Base-by-base conservation (phyloP, 148 eudicot species). In the Amaranthus cruentus region DNA sequence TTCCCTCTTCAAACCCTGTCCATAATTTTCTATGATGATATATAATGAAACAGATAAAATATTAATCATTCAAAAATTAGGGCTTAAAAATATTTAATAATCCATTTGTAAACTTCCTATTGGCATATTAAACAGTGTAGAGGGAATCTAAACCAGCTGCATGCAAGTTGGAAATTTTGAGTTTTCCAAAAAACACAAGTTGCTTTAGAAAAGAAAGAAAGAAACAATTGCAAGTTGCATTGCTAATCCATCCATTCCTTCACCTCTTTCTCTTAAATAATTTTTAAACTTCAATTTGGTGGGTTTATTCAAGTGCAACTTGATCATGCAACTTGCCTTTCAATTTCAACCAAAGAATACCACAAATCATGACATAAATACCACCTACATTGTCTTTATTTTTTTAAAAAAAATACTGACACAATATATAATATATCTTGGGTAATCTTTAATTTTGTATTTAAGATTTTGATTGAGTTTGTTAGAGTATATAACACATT, bases 271-370 rank as follows among this genome's bases (percentile, higher is more conserved):
- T 9, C 46, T 56, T 48, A 66, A 51, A 42, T 28, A 28, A 28
- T 28, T 67, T 46, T 47, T 49, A 13, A 60, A 68, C 53, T 74
- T 59, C 69, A 75, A 61, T 68, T 74, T 63, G 74, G 11, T 50
- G 55, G 28, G 38, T 28, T 59, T 28, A 60, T 12, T 64, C 46
- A 73, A 50, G 9, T 69, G 78, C 84, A 84, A 84, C 65, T 84
- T 84, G 87, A 68, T 66, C 38, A 53, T 60, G 80, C 87, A 78
- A 84, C 80, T 84, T 67, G 84, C 6, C 74, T 68, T 71, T 55
- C 44, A 47, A 76, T 70, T 62, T 71, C 10, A 50, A 50, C 38
- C 38, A n/a, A 67, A 67, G n/a, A 67, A 6, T 8, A 8, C 28
- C 56, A 50, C 44, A 67, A 28, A 28, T 28, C 12, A 73, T 52